A percentile compares a stretch with the other conserved stretches of the same genome.
Evolutionary conservation across 768 basidiomycete species (phyloP).

Genomic region (Boletus tylopilopsis): DNA sequence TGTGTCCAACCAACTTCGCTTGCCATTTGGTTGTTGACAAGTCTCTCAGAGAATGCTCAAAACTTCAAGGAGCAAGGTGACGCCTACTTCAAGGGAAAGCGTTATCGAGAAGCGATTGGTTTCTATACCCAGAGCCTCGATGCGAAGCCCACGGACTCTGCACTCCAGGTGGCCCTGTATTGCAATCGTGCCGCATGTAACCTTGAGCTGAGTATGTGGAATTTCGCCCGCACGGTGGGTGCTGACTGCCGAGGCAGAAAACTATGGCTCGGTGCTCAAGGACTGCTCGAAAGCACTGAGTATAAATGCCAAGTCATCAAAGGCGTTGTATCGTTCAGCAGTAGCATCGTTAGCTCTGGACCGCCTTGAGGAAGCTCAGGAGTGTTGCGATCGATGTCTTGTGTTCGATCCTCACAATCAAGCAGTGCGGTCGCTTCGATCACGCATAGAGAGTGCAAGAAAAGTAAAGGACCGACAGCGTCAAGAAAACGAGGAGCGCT

Average conservation of each 20-base stretch:
- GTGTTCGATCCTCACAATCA: slow-evolving; percentile 55
- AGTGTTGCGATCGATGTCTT: slow-evolving; percentile 73
- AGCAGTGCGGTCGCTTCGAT: slow-evolving; percentile 46
- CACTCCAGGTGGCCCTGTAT: slow-evolving; percentile 62
- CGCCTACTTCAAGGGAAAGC: slow-evolving; percentile 85
- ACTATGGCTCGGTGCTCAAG: slow-evolving; percentile 79
- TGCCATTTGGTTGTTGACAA: slow-evolving; percentile 1
- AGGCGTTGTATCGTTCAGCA: slow-evolving; percentile 86
- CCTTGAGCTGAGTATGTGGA: slow-evolving; percentile 69
- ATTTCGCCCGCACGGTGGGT: neutral
- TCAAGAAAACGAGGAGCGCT: slow-evolving; percentile 45
- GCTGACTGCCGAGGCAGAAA: slow-evolving; percentile 48
- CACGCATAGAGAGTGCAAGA: slow-evolving; percentile 44
- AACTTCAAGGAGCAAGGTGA: slow-evolving; percentile 97
- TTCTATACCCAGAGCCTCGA: slow-evolving; percentile 93
- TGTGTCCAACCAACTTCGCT: no score
- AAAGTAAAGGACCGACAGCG: slow-evolving; percentile 49
- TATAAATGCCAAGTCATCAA: slow-evolving; percentile 62
- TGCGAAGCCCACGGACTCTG: slow-evolving; percentile 65
- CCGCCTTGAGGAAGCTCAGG: slow-evolving; percentile 74
- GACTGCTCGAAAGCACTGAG: slow-evolving; percentile 77
- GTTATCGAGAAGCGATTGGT: slow-evolving; percentile 79
- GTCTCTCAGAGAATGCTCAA: slow-evolving; percentile 68
- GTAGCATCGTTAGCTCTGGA: slow-evolving; percentile 72
- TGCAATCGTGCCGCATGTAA: slow-evolving; percentile 94